A percentile compares a stretch with the other conserved stretches of the same genome.
Conservation (phyloP, 139 green algal genomes). For the Coelastrella sp. region DNA sequence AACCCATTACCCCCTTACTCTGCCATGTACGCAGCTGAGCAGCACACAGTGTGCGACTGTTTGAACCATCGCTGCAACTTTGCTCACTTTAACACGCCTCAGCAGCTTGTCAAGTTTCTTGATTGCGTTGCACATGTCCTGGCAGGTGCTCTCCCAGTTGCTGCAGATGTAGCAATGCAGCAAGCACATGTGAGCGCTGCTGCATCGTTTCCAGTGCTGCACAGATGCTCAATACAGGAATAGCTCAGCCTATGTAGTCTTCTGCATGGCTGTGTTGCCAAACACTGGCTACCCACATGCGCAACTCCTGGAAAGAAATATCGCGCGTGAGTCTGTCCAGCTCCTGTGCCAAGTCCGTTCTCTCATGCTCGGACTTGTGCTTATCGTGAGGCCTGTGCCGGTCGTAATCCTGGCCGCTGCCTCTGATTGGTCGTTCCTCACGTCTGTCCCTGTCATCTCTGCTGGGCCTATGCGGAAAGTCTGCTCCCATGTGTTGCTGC, state of each 20-base stretch:
- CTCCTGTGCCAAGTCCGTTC: slow-evolving; percentile 52
- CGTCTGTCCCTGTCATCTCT: neutral
- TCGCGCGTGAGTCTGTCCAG: slow-evolving; percentile 59
- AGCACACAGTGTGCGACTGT: neutral
- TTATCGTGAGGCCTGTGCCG: slow-evolving; percentile 4
- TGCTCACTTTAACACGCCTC: slow-evolving; percentile 44
- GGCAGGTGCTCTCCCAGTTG: slow-evolving; percentile 35
- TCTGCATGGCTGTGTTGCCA: neutral
- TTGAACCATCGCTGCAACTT: neutral
- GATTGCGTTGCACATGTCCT: slow-evolving; percentile 63
- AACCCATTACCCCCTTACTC: neutral
- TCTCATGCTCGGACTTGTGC: slow-evolving; percentile 52
- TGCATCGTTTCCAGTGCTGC: neutral
- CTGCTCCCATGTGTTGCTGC: slow-evolving; percentile 6
- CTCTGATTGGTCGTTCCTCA: neutral
- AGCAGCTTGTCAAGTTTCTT: slow-evolving; percentile 71
- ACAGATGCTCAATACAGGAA: neutral
- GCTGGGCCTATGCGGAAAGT: neutral
- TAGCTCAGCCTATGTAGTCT: neutral
- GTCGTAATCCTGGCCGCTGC: neutral
- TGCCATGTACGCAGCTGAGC: neutral
- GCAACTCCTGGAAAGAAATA: slow-evolving; percentile 62
- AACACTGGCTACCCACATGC: slow-evolving; percentile 37
- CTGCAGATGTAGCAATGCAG: slow-evolving; percentile 16
- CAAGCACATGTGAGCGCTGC: no score